phyloP scores from a whole-genome alignment of 2,329 filamentous ascomycete species.

The Beauveria asiatica region DNA sequence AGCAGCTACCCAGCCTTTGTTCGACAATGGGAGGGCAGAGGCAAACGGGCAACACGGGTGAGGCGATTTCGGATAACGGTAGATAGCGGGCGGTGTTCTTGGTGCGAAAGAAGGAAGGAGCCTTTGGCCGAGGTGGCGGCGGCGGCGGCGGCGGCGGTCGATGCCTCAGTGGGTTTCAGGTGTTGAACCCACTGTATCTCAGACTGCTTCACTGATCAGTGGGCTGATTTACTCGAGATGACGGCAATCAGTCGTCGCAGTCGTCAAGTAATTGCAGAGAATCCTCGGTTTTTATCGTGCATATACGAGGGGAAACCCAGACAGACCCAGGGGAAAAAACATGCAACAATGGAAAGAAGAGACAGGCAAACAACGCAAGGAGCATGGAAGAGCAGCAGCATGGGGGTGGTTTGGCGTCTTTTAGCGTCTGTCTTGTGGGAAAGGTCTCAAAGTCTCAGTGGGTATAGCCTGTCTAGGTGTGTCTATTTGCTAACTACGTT shows the following conservation, averaged over 20 bases:
- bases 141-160: background rate
- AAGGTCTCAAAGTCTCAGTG: background rate
- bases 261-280: background rate
- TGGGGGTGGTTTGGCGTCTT: background rate
- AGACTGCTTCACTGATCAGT: background rate
- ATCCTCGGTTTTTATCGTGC: no score
- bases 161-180: background rate
- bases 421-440: background rate
- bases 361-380: background rate
- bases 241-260: background rate
- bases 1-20: background rate
- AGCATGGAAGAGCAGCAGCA: background rate
- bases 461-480: background rate
- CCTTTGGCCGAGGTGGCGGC: background rate
- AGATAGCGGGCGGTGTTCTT: background rate
- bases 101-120: background rate
- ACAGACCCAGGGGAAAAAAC: background rate
- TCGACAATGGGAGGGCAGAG: background rate
- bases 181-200: background rate
- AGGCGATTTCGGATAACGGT: background rate
- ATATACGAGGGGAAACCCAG: background rate
- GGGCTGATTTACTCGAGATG: background rate
- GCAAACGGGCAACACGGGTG: background rate
- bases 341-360: background rate
- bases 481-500: background rate